Evolutionary conservation across 2,329 filamentous ascomycete genomes (phyloP).

Genomic region (Aspergillus hortae): DNA sequence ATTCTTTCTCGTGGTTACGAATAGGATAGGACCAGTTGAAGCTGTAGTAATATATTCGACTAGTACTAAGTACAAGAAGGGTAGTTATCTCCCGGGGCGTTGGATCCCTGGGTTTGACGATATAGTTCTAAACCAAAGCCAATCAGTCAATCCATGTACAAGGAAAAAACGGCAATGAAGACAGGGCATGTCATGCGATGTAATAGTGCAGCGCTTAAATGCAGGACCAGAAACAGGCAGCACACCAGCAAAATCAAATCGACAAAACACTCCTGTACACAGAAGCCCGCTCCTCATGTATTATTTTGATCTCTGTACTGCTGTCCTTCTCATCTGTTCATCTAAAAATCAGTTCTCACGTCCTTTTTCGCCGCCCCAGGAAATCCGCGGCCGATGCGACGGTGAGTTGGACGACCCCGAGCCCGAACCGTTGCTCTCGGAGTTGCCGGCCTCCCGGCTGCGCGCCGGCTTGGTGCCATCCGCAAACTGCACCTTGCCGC

Average conservation of each 20-base stretch:
- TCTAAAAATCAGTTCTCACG: slow-evolving; percentile 15
- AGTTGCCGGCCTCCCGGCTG: slow-evolving; percentile 11
- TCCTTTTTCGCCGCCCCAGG: slow-evolving; percentile 42
- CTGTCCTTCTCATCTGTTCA: background rate
- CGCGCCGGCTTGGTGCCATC: slow-evolving; percentile 28
- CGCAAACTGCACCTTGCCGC: slow-evolving; percentile 32
- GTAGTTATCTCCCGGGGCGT: no score
- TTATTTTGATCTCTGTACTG: no score
- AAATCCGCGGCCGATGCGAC: slow-evolving; percentile 26
- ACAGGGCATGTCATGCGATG: background rate
- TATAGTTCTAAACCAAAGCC: no score
- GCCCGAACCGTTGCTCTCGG: slow-evolving; percentile 13
- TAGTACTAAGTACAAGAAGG: no score
- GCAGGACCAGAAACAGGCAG: background rate
- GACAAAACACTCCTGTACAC: no score
- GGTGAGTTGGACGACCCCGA: slow-evolving; percentile 14
- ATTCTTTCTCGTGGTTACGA: no score
- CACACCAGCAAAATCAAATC: no score
- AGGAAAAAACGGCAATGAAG: background rate
- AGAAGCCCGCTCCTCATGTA: no score
- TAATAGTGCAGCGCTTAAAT: background rate
- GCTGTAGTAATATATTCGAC: no score
- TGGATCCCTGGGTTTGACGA: no score
- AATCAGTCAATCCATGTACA: background rate
- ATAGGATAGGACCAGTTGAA: no score